Evolutionary conservation across 768 basidiomycete genomes (phyloP).

Genomic region (Gelatoporia subvermispora): DNA sequence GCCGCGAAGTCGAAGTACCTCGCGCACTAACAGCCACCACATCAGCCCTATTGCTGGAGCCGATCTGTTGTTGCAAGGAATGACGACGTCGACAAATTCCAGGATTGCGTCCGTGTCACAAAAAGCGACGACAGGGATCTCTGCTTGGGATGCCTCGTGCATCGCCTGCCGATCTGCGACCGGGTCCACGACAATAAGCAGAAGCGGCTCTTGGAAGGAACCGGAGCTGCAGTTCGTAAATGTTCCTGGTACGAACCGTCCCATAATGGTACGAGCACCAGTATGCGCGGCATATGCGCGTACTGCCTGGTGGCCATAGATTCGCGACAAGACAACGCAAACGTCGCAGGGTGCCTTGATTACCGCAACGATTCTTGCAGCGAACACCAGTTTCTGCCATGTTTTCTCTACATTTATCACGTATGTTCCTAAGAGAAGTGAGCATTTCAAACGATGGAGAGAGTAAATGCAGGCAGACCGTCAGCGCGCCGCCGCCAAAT

Average conservation of each 20-base stretch:
- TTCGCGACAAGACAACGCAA: conserved; percentile 95
- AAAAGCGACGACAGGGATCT: conserved; percentile 99
- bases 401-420: conserved; percentile 99
- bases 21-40: conserved; percentile 96
- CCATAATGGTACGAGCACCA: conserved; percentile 97
- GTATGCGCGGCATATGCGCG: conserved; percentile 98
- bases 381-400: conserved; percentile 98
- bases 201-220: conserved; percentile 99
- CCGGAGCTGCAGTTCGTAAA: conserved; percentile 99
- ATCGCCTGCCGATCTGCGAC: conserved; percentile 99
- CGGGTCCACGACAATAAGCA: conserved; percentile 97
- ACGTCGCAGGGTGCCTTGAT: conserved; percentile 98
- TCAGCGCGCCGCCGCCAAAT: conserved; percentile 96
- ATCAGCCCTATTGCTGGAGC: conserved; percentile 94
- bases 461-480: conserved; percentile 50
- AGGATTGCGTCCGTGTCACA: conserved; percentile 98
- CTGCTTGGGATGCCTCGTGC: conserved; percentile 98
- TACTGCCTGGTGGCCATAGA: conserved; percentile 98
- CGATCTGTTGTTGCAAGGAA: conserved; percentile 99
- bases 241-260: conserved; percentile 97
- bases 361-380: conserved; percentile 94
- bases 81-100: conserved; percentile 96
- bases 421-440: conserved; percentile 70
- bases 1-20: conserved; percentile 93
- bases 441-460: background rate